Base-by-base conservation (phyloP, 2,329 filamentous ascomycete genomes). In the Aspergillus arachidicola region DNA sequence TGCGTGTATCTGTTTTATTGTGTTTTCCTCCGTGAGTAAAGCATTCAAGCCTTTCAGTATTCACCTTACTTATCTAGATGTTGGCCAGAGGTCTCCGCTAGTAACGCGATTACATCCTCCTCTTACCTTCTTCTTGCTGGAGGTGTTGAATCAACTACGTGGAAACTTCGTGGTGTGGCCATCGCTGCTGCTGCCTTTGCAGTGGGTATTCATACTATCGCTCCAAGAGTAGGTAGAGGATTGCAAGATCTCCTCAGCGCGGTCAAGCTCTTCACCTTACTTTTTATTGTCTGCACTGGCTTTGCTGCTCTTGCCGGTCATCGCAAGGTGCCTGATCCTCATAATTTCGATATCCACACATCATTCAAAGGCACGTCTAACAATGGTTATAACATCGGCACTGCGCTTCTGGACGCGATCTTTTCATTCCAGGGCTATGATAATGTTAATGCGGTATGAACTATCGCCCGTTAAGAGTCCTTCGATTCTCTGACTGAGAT, bases 1-100 rank as follows among this genome's bases (percentile, higher is more conserved):
- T 82, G 81, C 61, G 77, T 80, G 66, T 83, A 83, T 68, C 82
- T 82, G 71, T 75, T 80, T 3, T 81, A 83, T 59, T 79, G 79
- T 19, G 76, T 82, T 9, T 73, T 82, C 16, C 72, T 83, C 2
- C 68, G 67, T 65, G 23, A 41, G 62, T 53, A 28, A n/a, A 14
- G 30, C 38, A 1, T n/a, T 45, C 54, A 7, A n/a, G 3, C 16
- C 21, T 21, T 45, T 11, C 4, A 30, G n/a, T 14, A 3, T 0
- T 32, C 6, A 38, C 4, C 1, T 38, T 14, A 6, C 51, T 54
- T 34, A 54, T 19, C 6, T 30, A 1, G 5, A 12, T 36, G 6
- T 2, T 21, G 51, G 12, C 0, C 21, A 58, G 59, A 62, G 67
- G 66, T 66, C 6, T 71, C 70, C 21, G 70, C 70, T 0, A 69